Percentiles rank a stretch among this genome's conserved stretches.
Evolutionary conservation across 306 rosid species (phyloP).

Genomic region (Fragaria iinumae): DNA sequence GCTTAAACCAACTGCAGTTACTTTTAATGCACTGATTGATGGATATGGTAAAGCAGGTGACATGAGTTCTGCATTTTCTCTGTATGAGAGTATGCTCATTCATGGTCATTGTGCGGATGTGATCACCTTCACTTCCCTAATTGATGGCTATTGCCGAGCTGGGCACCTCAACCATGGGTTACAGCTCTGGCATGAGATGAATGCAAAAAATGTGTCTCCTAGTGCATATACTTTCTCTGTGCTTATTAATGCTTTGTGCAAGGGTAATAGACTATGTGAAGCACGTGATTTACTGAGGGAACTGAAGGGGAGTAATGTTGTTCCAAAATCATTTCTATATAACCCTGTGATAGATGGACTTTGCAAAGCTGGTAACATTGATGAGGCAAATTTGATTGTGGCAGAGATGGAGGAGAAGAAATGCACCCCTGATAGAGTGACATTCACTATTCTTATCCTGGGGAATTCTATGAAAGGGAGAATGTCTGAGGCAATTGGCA

Average conservation of each 20-base stretch:
- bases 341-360: constrained; percentile 84
- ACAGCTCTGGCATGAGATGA: constrained; percentile 74
- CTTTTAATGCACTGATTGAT: constrained; percentile 66
- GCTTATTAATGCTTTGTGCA: constrained; percentile 71
- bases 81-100: constrained; percentile 51
- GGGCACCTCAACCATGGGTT: constrained; percentile 58
- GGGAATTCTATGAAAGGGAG: constrained; percentile 94
- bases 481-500: constrained; percentile 59
- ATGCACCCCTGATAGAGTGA: constrained; percentile 71
- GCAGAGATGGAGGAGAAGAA: constrained; percentile 72
- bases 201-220: constrained; percentile 41
- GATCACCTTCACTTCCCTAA: constrained; percentile 66
- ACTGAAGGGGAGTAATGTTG: constrained; percentile 46
- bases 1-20: constrained; percentile 50
- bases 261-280: constrained; percentile 59
- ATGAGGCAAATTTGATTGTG: constrained; percentile 67
- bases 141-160: constrained; percentile 63
- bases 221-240: constrained; percentile 68
- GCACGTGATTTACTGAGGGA: constrained; percentile 58
- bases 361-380: constrained; percentile 81
- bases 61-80: constrained; percentile 51
- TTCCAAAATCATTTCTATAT: constrained; percentile 59
- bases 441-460: constrained; percentile 79
- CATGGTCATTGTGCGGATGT: constrained; percentile 62
- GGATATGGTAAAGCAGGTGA: constrained; percentile 71